These are phyloP conservation scores for Scheffersomyces cryptocercus DNA, from an alignment of 1,139 yeast species.

Conservation along the genomic window DNA sequence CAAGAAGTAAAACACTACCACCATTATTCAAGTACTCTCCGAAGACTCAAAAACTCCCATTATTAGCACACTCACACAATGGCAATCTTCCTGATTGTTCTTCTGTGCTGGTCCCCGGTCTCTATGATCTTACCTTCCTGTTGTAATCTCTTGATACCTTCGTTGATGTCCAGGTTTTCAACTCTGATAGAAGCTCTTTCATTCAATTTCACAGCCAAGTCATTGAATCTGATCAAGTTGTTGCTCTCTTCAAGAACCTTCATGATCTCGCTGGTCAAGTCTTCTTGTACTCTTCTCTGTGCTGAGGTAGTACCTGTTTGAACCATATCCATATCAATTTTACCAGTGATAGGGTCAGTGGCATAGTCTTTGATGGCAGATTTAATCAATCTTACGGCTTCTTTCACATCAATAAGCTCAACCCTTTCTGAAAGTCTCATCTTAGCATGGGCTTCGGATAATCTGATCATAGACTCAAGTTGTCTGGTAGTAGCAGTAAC, in stretches of 20 bases:
- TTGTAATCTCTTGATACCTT: conserved; percentile 65
- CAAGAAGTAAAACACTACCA: conserved; percentile 1
- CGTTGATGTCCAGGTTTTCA: conserved; percentile 70
- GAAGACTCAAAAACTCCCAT: too few species aligned
- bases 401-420: conserved; percentile 81
- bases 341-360: conserved; percentile 94
- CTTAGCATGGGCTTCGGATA: conserved; percentile 96
- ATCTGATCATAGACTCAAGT: conserved; percentile 58
- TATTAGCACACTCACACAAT: conserved; percentile 11
- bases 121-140: conserved; percentile 76
- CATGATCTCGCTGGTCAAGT: conserved; percentile 63
- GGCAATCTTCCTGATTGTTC: conserved; percentile 58
- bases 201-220: conserved; percentile 60
- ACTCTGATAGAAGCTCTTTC: conserved; percentile 70
- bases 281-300: conserved; percentile 78
- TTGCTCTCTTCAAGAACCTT: conserved; percentile 43
- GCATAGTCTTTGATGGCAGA: conserved; percentile 97
- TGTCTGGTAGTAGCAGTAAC: conserved; percentile 98
- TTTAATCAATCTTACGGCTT: conserved; percentile 88
- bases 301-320: conserved; percentile 95
- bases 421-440: conserved; percentile 80
- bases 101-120: conserved; percentile 72
- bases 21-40: too few species aligned
- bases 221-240: conserved; percentile 57
- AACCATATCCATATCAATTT: conserved; percentile 95